Conservation (phyloP, 225 moss, liverwort and hornwort species). For the Ulota crispa region DNA sequence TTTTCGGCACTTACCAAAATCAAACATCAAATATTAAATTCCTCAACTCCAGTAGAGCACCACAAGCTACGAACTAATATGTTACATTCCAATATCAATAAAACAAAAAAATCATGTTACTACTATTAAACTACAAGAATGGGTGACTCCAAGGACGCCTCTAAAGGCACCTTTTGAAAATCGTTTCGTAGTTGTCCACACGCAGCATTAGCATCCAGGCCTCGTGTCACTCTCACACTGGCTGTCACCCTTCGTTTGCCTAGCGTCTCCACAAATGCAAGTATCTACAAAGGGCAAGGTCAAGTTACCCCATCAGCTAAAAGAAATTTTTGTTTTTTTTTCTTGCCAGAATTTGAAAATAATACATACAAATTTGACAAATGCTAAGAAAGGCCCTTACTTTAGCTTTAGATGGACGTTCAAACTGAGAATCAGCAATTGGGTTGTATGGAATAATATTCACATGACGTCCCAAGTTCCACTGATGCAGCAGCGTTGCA, state of each 20-base stretch:
- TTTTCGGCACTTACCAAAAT: background rate
- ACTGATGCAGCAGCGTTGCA: constrained; percentile 77
- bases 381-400: constrained; percentile 41
- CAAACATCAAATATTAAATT: background rate
- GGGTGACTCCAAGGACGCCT: constrained; percentile 27
- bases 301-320: constrained; percentile 4
- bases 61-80: background rate
- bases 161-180: constrained; percentile 72
- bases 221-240: constrained; percentile 82
- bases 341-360: background rate
- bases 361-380: too few species aligned
- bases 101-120: background rate
- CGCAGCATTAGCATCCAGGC: constrained; percentile 97
- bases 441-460: constrained; percentile 97
- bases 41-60: background rate
- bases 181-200: constrained; percentile 95
- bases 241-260: constrained; percentile 73
- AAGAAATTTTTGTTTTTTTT: background rate
- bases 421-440: constrained; percentile 80
- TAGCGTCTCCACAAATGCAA: constrained; percentile 82
- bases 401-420: constrained; percentile 80
- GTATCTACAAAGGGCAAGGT: constrained; percentile 46
- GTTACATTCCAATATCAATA: background rate
- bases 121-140: constrained; percentile 7
- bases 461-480: constrained; percentile 89